These are phyloP conservation scores for Apiospora koreana DNA, from an alignment of 2,329 filamentous ascomycete species.

Conservation along the genomic window DNA sequence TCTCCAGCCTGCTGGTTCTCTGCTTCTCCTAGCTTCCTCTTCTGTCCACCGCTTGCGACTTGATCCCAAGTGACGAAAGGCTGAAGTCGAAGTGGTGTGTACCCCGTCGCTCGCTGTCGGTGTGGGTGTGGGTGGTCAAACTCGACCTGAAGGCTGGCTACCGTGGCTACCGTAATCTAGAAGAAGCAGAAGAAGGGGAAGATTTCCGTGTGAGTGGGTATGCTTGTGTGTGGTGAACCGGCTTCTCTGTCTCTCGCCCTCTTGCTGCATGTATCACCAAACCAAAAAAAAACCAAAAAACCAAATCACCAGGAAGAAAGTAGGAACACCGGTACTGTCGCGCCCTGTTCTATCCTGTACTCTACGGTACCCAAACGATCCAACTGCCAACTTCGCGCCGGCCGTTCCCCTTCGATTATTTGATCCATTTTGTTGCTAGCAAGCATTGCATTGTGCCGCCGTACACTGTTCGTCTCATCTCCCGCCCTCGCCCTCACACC, in stretches of 20 bases:
- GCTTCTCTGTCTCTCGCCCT: neutral
- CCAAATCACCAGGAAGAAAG: neutral
- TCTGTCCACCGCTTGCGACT: conserved; percentile 5
- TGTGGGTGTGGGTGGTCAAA: conserved; percentile 1
- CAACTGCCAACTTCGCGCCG: conserved; percentile 2
- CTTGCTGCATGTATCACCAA: neutral
- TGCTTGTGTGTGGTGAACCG: conserved; percentile 1
- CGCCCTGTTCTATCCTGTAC: neutral
- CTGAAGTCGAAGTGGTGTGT: conserved; percentile 11
- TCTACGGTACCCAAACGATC: neutral
- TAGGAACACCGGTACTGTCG: neutral
- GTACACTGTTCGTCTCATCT: conserved; percentile 5
- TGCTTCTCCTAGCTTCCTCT: conserved; percentile 6
- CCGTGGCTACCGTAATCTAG: conserved; percentile 4
- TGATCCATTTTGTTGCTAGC: neutral
- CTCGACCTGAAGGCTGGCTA: neutral
- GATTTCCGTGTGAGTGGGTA: conserved; percentile 3
- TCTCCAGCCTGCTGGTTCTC: conserved; percentile 2
- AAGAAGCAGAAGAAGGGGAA: conserved; percentile 3
- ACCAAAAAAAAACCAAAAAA: neutral
- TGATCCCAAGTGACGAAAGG: conserved; percentile 10
- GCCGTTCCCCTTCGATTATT: neutral
- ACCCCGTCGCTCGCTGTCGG: too few relatives aligned
- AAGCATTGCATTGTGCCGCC: conserved; percentile 15
- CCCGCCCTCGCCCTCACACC: neutral